Percentiles rank a stretch among this genome's conserved stretches.
Conservation (phyloP, 2,329 filamentous ascomycete genomes). For the Thielaviopsis populi region DNA sequence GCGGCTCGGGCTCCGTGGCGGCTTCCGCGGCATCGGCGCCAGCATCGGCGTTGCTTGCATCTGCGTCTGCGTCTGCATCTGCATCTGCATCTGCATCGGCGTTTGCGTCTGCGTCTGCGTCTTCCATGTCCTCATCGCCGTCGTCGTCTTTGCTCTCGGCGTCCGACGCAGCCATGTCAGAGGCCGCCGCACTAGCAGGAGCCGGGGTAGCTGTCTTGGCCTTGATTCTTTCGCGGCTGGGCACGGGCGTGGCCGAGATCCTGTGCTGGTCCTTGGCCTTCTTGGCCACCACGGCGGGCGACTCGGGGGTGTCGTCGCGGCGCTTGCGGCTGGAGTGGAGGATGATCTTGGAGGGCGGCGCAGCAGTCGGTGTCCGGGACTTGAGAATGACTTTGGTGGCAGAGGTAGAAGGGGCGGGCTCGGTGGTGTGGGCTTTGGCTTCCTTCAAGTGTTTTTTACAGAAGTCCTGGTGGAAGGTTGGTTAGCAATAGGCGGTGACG, state of each 20-base stretch:
- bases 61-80: background rate
- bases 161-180: background rate
- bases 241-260: background rate
- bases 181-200: background rate
- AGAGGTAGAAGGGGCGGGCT: slow-evolving; percentile 38
- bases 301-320: slow-evolving; percentile 9
- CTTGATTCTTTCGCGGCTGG: slow-evolving; percentile 12
- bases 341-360: slow-evolving; percentile 40
- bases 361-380: slow-evolving; percentile 9
- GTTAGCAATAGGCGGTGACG: background rate
- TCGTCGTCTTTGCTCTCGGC: background rate
- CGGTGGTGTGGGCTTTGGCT: slow-evolving; percentile 56
- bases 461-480: slow-evolving; percentile 30
- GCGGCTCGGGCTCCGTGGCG: too few relatives aligned
- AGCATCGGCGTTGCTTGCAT: background rate
- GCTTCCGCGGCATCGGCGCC: background rate
- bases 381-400: slow-evolving; percentile 29
- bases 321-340: slow-evolving; percentile 42
- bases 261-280: background rate
- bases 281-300: background rate
- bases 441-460: slow-evolving; percentile 55
- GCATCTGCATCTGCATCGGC: background rate
- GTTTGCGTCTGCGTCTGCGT: background rate
- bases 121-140: background rate
- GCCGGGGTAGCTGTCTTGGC: slow-evolving; percentile 4